These are phyloP conservation scores for Lentinula aciculospora DNA, from an alignment of 768 basidiomycete species.

Conservation along the genomic window DNA sequence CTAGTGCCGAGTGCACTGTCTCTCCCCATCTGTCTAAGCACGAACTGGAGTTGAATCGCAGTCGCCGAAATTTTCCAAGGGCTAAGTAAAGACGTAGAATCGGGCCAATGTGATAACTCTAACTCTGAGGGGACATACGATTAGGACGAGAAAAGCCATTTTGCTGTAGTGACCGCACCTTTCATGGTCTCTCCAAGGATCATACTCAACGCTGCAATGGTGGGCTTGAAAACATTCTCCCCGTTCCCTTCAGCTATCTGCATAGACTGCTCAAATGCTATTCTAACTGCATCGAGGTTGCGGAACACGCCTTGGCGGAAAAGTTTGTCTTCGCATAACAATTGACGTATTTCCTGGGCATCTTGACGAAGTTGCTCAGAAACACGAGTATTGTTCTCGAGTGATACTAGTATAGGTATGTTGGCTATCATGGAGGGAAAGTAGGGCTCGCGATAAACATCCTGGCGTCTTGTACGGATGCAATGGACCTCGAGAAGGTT, in stretches of 20 bases:
- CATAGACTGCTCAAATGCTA: conserved; percentile 61
- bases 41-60: conserved; percentile 72
- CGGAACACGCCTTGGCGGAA: conserved; percentile 75
- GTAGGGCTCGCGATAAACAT: conserved; percentile 61
- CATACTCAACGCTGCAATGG: conserved; percentile 61
- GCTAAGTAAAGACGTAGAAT: conserved; percentile 61
- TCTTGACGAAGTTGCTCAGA: conserved; percentile 43
- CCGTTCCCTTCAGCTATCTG: conserved; percentile 38
- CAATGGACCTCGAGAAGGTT: conserved; percentile 65
- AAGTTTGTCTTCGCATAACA: conserved; percentile 55
- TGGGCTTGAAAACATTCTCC: conserved; percentile 51
- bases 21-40: conserved; percentile 67
- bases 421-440: conserved; percentile 57
- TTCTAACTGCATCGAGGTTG: conserved; percentile 64
- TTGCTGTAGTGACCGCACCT: conserved; percentile 32
- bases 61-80: conserved; percentile 85
- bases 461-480: conserved; percentile 61
- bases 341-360: conserved; percentile 46
- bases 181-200: conserved; percentile 62
- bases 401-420: conserved; percentile 63
- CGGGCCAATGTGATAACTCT: conserved; percentile 53
- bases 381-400: conserved; percentile 59
- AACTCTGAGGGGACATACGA: conserved; percentile 25
- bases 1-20: conserved; percentile 41
- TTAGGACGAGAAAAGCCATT: not conserved